Conservation (phyloP, 1,139 yeast species). For the Eremothecium coryli region DNA sequence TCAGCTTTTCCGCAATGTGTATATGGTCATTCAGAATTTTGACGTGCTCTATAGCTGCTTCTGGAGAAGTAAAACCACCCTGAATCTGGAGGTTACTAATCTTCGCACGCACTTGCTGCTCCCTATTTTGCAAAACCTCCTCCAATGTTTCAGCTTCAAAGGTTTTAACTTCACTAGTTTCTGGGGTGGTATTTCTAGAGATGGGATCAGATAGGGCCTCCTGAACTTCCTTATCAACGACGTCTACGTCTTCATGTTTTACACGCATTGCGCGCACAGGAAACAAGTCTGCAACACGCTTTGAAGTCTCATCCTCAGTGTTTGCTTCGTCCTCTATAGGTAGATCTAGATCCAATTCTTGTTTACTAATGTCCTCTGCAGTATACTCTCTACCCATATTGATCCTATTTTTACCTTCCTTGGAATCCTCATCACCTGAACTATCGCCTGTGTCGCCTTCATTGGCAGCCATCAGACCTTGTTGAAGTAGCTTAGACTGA, state of each 20-base stretch:
- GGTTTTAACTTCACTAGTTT: slow-evolving; percentile 24
- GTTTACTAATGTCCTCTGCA: slow-evolving; percentile 32
- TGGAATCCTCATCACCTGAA: slow-evolving; percentile 21
- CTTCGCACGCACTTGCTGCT: slow-evolving; percentile 23
- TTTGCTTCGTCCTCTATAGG: slow-evolving; percentile 21
- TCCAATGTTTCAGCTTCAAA: slow-evolving; percentile 28
- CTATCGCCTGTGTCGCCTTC: slow-evolving; percentile 27
- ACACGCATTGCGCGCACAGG: slow-evolving; percentile 44
- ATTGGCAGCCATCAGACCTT: slow-evolving; percentile 27
- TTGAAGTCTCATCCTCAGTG: slow-evolving; percentile 26
- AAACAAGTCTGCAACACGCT: slow-evolving; percentile 36
- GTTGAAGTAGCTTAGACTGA: slow-evolving; percentile 20
- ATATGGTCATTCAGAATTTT: slow-evolving; percentile 32
- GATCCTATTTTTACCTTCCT: slow-evolving; percentile 36
- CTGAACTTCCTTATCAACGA: slow-evolving; percentile 17
- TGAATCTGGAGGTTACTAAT: slow-evolving; percentile 23
- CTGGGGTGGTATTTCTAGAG: slow-evolving; percentile 27
- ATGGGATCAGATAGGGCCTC: slow-evolving; percentile 24
- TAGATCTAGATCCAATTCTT: slow-evolving; percentile 33
- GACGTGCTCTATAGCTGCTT: slow-evolving; percentile 30
- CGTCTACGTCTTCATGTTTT: slow-evolving; percentile 33
- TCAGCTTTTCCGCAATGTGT: slow-evolving; percentile 28
- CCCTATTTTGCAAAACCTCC: slow-evolving; percentile 28
- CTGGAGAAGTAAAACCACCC: slow-evolving; percentile 27
- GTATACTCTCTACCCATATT: slow-evolving; percentile 54